Percentiles rank a stretch among this genome's conserved stretches.
These are phyloP conservation scores for Bolboschoenus planiculmis DNA, from an alignment of 176 grass and related monocot species.

Conservation along the genomic window DNA sequence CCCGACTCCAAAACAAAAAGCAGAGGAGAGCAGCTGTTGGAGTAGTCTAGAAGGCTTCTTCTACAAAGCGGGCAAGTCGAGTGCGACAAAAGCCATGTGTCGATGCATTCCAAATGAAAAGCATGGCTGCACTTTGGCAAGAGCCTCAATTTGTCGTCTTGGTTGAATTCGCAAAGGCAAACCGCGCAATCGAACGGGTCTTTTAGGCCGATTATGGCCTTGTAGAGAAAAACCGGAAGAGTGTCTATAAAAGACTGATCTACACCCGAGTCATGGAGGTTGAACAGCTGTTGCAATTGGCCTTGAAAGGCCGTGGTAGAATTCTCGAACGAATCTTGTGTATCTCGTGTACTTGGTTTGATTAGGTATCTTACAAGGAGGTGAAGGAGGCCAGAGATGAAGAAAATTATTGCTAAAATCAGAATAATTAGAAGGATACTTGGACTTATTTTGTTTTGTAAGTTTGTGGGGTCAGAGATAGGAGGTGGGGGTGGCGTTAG, in stretches of 20 bases:
- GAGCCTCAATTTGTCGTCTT: constrained; percentile 54
- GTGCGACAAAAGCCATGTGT: constrained; percentile 61
- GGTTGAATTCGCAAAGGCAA: constrained; percentile 78
- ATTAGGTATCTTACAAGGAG: constrained; percentile 52
- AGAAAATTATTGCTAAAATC: constrained; percentile 73
- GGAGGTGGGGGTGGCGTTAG: background rate
- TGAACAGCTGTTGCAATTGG: constrained; percentile 84
- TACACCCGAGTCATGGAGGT: constrained; percentile 84
- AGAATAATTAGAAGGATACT: constrained; percentile 68
- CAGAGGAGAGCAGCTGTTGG: constrained; percentile 42
- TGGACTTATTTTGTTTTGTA: constrained; percentile 64
- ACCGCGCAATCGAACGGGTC: constrained; percentile 57
- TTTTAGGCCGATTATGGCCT: constrained; percentile 32
- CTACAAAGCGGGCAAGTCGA: constrained; percentile 17
- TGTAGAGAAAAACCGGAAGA: constrained; percentile 69
- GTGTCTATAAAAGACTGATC: constrained; percentile 81
- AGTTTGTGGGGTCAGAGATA: constrained; percentile 8
- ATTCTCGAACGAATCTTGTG: constrained; percentile 13
- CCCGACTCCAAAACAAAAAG: constrained; percentile 69
- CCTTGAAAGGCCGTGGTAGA: constrained; percentile 56
- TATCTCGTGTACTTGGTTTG: constrained; percentile 27
- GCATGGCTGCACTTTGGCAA: constrained; percentile 82
- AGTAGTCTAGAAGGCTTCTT: constrained; percentile 23
- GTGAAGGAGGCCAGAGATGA: constrained; percentile 71
- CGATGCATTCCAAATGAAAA: constrained; percentile 78